Base-by-base conservation (phyloP, 2,329 filamentous ascomycete species). In the Epichloe brachyelytri region DNA sequence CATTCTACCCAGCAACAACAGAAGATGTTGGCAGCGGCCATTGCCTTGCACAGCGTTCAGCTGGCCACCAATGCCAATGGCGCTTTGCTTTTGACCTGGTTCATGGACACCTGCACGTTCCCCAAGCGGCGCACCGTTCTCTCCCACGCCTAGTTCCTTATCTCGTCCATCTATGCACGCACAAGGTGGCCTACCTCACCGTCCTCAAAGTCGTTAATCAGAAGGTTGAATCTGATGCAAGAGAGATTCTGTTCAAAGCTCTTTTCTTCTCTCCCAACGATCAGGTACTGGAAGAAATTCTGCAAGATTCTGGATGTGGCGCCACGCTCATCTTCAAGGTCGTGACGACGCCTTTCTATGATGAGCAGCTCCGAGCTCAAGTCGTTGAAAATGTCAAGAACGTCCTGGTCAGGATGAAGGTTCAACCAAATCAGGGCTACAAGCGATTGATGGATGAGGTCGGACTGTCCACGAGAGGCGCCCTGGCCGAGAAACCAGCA, bases 401-500 rank as follows among this genome's bases (percentile, higher is more conserved):
- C 60, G 89, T 97, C 39, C 77, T 98, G 36, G 71, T 91, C 36
- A 85, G 86, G 61, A 84, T 97, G 68, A 96, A 96, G 72, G 91
- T 89, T 5, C 88, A 95, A 62, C 88, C 93, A 15, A 86, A 84
- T 55, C 93, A 97, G 70, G 93, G 93, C 49, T 98, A 98, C 73
- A 98, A 97, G 76, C 85, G 93, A 49, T 72, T 98, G 54, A 98
- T 98, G 93, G 93, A 98, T 62, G 93, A 98, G 65, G 93, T 98
- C 59, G 90, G 91, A 54, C 72, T 98, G 38, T 94, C 91, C 5
- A 85, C 81, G 30, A 72, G 82, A 43, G 78, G 68, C 37, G 69
- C 69, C 20, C 68, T 38, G 67, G 63, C 49, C 71, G 73, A 41
- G 73, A 71, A 51, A 67, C 70, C 53, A 68, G 67, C 56, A 68